A percentile compares a stretch with the other conserved stretches of the same genome.
Evolutionary conservation across 148 eudicot genomes (phyloP).

Genomic region (Vaccinium corymbosum): DNA sequence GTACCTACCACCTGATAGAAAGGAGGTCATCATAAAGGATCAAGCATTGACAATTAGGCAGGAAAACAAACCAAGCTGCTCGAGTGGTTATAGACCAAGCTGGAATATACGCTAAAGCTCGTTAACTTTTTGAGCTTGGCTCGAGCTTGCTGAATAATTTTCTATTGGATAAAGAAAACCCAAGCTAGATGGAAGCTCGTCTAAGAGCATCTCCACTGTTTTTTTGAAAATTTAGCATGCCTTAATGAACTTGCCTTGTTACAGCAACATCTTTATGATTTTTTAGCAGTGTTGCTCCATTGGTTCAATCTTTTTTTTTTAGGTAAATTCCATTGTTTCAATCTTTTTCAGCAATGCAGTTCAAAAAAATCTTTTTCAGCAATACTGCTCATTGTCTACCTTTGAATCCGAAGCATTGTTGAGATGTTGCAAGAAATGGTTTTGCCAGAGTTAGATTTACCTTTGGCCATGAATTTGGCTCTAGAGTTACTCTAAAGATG

Average conservation of each 20-base stretch:
- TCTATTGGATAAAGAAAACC: not conserved
- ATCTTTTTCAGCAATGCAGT: no score
- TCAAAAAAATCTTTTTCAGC: not conserved
- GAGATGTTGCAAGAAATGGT: not conserved
- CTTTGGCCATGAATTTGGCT: not conserved
- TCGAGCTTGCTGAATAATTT: not conserved
- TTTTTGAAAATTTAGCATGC: not conserved
- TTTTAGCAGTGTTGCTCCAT: not conserved
- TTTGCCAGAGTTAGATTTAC: not conserved
- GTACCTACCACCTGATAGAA: slow-evolving; percentile 56
- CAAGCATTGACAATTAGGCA: not conserved
- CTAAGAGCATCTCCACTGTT: not conserved
- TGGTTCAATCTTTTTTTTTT: not conserved
- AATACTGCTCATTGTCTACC: not conserved
- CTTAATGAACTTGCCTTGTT: not conserved
- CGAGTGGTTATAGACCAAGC: not conserved
- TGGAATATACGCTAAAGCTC: not conserved
- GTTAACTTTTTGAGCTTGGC: not conserved
- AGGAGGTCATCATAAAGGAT: not conserved
- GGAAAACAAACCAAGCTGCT: not conserved
- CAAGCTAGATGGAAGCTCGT: not conserved
- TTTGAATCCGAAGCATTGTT: not conserved
- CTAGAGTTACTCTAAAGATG: not conserved
- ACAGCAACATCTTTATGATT: not conserved
- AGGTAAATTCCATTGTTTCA: no score